Evolutionary conservation across 345 rosid genomes (phyloP).

Genomic region (Dimocarpus longan): DNA sequence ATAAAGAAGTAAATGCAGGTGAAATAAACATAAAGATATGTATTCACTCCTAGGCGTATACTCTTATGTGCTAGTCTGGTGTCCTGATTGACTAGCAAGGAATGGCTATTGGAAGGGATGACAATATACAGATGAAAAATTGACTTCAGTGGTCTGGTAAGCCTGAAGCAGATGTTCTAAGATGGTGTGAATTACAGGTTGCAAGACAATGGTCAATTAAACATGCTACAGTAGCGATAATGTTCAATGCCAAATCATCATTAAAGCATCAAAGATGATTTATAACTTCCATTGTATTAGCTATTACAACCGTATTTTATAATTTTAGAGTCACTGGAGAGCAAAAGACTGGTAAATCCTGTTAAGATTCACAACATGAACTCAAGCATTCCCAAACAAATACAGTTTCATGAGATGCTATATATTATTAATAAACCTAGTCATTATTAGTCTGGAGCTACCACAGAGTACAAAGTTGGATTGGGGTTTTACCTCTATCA

Average conservation of each 20-base stretch:
- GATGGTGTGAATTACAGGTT: slow-evolving; percentile 1
- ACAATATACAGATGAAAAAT: too few species aligned
- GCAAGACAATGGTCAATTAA: background rate
- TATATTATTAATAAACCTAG: background rate
- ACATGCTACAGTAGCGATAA: slow-evolving; percentile 3
- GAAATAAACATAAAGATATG: background rate
- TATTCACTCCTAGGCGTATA: background rate
- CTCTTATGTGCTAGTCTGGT: background rate
- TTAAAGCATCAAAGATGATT: background rate
- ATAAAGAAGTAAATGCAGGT: background rate
- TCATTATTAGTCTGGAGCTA: background rate
- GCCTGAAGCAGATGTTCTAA: slow-evolving; percentile 12
- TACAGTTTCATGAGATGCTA: background rate
- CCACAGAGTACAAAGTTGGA: background rate
- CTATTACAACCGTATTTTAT: background rate
- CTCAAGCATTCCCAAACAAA: background rate
- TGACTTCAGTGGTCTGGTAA: background rate
- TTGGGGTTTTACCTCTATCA: background rate
- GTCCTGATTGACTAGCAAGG: slow-evolving; percentile 1
- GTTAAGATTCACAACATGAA: background rate
- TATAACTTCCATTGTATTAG: background rate
- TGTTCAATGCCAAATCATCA: slow-evolving; percentile 2
- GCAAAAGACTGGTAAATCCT: background rate
- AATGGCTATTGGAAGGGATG: too few species aligned
- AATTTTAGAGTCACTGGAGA: background rate